Percentiles rank a stretch among this genome's conserved stretches.
These are phyloP conservation scores for Rhododendron henanense DNA, from an alignment of 148 eudicot genomes.

Conservation along the genomic window DNA sequence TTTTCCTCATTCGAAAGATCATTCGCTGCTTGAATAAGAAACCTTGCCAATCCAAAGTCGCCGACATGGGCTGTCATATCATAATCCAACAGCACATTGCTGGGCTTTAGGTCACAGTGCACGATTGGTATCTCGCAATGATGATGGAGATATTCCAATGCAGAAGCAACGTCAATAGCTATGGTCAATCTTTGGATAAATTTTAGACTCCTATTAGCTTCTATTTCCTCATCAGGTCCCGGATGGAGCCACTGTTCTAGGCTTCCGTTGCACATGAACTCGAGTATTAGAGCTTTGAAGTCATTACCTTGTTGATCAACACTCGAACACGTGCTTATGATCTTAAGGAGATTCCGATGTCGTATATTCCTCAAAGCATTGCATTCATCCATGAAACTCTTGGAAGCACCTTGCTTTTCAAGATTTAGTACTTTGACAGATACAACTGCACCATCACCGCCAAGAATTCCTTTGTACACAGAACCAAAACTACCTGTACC, in stretches of 20 bases:
- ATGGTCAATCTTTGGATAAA: slow-evolving; percentile 2
- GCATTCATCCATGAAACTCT: slow-evolving; percentile 20
- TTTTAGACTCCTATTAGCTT: slow-evolving; percentile 5
- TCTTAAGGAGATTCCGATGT: slow-evolving; percentile 18
- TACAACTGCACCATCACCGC: background rate
- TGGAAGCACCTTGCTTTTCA: slow-evolving; percentile 20
- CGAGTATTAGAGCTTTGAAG: slow-evolving; percentile 17
- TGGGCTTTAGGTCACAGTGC: slow-evolving; percentile 24
- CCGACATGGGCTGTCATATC: too few relatives aligned
- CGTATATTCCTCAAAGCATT: slow-evolving; percentile 11
- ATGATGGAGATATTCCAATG: slow-evolving; percentile 22
- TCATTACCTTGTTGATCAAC: slow-evolving; percentile 14
- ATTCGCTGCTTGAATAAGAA: background rate
- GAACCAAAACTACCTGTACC: slow-evolving; percentile 27
- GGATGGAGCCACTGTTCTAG: slow-evolving; percentile 22
- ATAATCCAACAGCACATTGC: slow-evolving; percentile 12
- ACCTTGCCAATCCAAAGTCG: slow-evolving; percentile 7
- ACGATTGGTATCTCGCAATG: slow-evolving; percentile 14
- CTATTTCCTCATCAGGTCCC: background rate
- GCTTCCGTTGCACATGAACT: slow-evolving; percentile 21
- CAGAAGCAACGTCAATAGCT: slow-evolving; percentile 17
- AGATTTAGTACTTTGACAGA: slow-evolving; percentile 32
- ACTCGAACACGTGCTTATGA: slow-evolving; percentile 18
- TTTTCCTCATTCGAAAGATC: background rate
- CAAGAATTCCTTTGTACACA: slow-evolving; percentile 25